These are phyloP conservation scores for Lumnitzera littorea DNA, from an alignment of 345 rosid species.

Conservation along the genomic window DNA sequence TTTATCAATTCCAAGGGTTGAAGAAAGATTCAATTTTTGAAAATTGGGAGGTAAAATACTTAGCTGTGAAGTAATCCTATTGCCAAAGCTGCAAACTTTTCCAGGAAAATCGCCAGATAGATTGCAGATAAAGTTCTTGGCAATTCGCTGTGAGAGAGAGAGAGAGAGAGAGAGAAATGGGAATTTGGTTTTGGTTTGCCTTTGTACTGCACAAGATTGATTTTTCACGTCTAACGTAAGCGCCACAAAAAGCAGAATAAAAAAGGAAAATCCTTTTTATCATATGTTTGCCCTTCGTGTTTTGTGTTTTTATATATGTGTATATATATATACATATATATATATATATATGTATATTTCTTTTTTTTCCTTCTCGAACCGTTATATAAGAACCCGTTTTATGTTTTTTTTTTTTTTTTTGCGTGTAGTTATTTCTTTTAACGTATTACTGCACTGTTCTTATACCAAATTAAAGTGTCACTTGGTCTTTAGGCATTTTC, in stretches of 20 bases:
- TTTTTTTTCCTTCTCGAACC: background rate
- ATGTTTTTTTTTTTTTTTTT: too few species aligned
- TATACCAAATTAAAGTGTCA: too few species aligned
- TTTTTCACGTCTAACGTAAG: constrained; percentile 36
- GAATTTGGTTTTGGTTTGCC: background rate
- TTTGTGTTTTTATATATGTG: too few species aligned
- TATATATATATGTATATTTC: background rate
- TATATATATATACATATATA: too few species aligned
- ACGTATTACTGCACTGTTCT: too few species aligned
- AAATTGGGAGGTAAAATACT: constrained; percentile 7
- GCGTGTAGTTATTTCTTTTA: too few species aligned
- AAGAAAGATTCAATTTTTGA: background rate
- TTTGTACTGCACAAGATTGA: constrained; percentile 15
- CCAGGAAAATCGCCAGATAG: constrained; percentile 13
- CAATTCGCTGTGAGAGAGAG: constrained; percentile 10
- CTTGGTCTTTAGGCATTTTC: too few species aligned
- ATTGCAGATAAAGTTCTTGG: constrained; percentile 2
- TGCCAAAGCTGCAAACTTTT: constrained; percentile 10
- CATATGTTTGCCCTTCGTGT: background rate
- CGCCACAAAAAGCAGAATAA: constrained; percentile 27
- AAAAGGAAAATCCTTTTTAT: background rate
- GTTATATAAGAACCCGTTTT: too few species aligned
- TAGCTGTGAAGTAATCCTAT: constrained; percentile 15
- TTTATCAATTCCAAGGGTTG: too few species aligned
- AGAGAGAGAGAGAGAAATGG: background rate